Evolutionary conservation across 2,329 filamentous ascomycete species (phyloP), one percentile per base, ranked within the genome.

Genomic region (Polychaeton citri): DNA sequence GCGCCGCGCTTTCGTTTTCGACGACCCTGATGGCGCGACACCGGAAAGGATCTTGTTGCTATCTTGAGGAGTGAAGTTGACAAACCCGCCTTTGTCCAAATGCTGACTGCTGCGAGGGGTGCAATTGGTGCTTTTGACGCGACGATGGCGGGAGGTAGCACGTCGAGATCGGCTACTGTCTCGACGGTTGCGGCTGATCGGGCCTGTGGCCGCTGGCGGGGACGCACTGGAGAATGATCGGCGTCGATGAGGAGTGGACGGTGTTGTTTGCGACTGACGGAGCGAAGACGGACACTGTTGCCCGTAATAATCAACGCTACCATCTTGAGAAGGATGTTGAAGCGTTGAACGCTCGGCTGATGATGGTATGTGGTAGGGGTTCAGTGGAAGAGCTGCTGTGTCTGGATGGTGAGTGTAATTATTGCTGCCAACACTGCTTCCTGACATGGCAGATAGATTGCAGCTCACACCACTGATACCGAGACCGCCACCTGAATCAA

Each of bases 1-100:
- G 34, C 90, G 66, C 37, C 86, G 66, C n/a, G 85, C 85, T 57
- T 95, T 95, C 6, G 90, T 96, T 71, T 96, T 96, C 46, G 76
- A 82, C 47, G 79, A 86, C 7, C 90, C 90, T 45, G 80, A 87
- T 1, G 88, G 88, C 32, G 90, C 90, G 9, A 98, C 90, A 4
- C 87, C 88, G 6, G 75, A 84, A 59, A 98, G 74, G 30, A 98
- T 78, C 53, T 81, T 74, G 10, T 71, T 65, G 49, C 77, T 79
- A 57, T 98, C 87, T 34, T 71, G 67, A 1, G 85, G 79, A 1
- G 87, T 95, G 60, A 82, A 94, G 59, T 96, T 96, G 44, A 94
- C 83, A 53, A 96, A 96, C 8, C 69, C 72, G 10, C 66, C 65
- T 33, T 56, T 57, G 21, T 73, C 71, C 6, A 72, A 63, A 2